A percentile compares a stretch with the other conserved stretches of the same genome.
phyloP scores from a whole-genome alignment of 495 filamentous ascomycete genomes.

The Chaetomium fimeti region DNA sequence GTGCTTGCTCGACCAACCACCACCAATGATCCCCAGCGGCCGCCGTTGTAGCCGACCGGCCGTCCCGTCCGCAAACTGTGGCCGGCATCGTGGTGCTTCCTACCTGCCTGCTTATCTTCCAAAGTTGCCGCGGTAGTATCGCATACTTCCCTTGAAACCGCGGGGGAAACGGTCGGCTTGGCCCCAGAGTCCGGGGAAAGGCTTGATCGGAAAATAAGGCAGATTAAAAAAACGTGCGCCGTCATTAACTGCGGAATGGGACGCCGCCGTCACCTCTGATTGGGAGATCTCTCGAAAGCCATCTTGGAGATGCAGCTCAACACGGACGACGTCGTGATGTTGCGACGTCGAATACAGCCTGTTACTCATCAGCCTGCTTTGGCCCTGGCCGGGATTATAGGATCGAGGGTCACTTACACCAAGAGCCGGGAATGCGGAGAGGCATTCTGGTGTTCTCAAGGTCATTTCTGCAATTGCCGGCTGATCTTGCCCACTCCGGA shows the following conservation, averaged over 20 bases:
- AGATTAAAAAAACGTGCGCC: slow-evolving; percentile 34
- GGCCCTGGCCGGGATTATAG: background rate
- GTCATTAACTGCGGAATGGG: slow-evolving; percentile 35
- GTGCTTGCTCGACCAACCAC: slow-evolving; percentile 5
- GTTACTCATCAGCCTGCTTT: slow-evolving; percentile 17
- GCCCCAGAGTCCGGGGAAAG: slow-evolving; percentile 12
- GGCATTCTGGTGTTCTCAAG: background rate
- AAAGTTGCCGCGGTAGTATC: slow-evolving; percentile 7
- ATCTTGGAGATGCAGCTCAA: slow-evolving; percentile 13
- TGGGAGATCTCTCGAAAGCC: slow-evolving; percentile 21
- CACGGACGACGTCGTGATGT: slow-evolving; percentile 1
- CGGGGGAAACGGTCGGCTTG: slow-evolving; percentile 11
- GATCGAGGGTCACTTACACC: background rate
- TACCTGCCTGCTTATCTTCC: background rate
- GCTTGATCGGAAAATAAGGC: slow-evolving; percentile 34
- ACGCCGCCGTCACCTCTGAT: slow-evolving; percentile 26
- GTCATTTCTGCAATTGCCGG: slow-evolving; percentile 12
- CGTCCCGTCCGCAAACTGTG: slow-evolving; percentile 2
- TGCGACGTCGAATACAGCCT: slow-evolving; percentile 17
- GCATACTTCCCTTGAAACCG: slow-evolving; percentile 14
- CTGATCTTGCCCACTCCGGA: slow-evolving; percentile 14
- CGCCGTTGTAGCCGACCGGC: slow-evolving; percentile 4
- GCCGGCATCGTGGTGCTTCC: slow-evolving; percentile 1
- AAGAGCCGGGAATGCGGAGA: slow-evolving; percentile 7
- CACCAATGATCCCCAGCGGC: background rate